Percentiles rank a stretch among this genome's conserved stretches.
These are phyloP conservation scores for Neoboletus subvelutipes DNA, from an alignment of 768 basidiomycete species.

Conservation along the genomic window DNA sequence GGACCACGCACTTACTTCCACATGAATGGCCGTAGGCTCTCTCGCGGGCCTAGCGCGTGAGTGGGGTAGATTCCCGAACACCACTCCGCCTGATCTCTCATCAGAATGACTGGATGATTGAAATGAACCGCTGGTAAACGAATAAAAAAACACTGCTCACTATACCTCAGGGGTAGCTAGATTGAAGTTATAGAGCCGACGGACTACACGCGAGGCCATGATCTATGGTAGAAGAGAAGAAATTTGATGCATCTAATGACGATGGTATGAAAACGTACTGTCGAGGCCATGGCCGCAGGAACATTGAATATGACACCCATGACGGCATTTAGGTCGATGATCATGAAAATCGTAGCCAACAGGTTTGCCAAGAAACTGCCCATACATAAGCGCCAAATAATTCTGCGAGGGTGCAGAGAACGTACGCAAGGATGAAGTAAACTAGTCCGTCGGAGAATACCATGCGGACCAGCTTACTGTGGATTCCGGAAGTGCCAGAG, in stretches of 20 bases:
- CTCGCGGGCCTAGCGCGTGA: slow-evolving; percentile 17
- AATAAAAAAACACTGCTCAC: slow-evolving; percentile 16
- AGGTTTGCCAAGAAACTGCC: slow-evolving; percentile 41
- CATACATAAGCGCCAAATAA: slow-evolving; percentile 27
- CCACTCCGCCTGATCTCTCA: slow-evolving; percentile 19
- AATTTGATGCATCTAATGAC: neutral
- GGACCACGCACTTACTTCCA: slow-evolving; percentile 30
- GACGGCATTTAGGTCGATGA: slow-evolving; percentile 60
- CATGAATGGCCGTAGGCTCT: slow-evolving; percentile 29
- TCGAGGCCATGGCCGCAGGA: slow-evolving; percentile 56
- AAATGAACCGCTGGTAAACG: neutral
- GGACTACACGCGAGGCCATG: slow-evolving; percentile 58
- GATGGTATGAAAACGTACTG: slow-evolving; percentile 34
- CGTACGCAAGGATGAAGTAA: slow-evolving; percentile 74
- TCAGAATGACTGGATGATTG: slow-evolving; percentile 16
- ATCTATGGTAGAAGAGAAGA: slow-evolving; percentile 37
- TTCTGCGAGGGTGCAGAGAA: slow-evolving; percentile 10
- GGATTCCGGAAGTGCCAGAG: slow-evolving; percentile 23
- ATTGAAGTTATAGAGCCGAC: slow-evolving; percentile 54
- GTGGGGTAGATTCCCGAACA: slow-evolving; percentile 16
- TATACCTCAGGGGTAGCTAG: slow-evolving; percentile 28
- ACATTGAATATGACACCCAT: slow-evolving; percentile 69
- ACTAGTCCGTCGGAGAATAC: slow-evolving; percentile 73
- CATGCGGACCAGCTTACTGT: slow-evolving; percentile 54
- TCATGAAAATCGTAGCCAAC: slow-evolving; percentile 58